A percentile compares a stretch with the other conserved stretches of the same genome.
Evolutionary conservation across 2,329 filamentous ascomycete species (phyloP).

Genomic region (Clarireedia homoeocarpa): DNA sequence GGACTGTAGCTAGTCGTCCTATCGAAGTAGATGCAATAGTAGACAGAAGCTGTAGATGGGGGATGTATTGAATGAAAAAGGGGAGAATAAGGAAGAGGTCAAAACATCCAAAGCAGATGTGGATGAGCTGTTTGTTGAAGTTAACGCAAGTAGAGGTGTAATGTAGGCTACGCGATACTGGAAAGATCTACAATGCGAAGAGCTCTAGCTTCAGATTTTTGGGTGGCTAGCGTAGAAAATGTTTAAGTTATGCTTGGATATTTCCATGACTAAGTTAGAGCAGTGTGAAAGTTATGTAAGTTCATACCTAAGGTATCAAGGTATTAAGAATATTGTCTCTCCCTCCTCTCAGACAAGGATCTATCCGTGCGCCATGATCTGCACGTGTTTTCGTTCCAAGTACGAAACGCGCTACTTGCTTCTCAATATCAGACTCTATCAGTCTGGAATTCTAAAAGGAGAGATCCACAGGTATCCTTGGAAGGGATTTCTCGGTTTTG

Average conservation of each 20-base stretch:
- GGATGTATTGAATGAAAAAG: too few relatives aligned
- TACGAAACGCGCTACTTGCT: neutral
- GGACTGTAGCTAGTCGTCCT: too few relatives aligned
- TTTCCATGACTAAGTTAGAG: neutral
- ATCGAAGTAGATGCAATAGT: too few relatives aligned
- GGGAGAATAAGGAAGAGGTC: neutral
- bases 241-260: neutral
- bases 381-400: neutral
- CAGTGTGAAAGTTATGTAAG: neutral
- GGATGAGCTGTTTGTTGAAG: neutral
- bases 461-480: neutral
- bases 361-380: neutral
- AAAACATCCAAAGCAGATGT: neutral
- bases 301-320: neutral
- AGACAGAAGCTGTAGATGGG: too few relatives aligned
- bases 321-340: neutral
- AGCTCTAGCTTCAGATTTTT: neutral
- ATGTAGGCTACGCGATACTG: neutral
- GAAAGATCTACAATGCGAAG: neutral
- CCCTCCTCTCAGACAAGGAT: neutral
- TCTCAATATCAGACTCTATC: neutral
- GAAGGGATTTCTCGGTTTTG: too few relatives aligned
- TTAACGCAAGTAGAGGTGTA: neutral
- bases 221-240: neutral
- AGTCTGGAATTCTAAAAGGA: neutral